Percentiles rank a stretch among this genome's conserved stretches.
Conservation (phyloP, 176 grass and related monocot genomes). For the Juncus inflexus region DNA sequence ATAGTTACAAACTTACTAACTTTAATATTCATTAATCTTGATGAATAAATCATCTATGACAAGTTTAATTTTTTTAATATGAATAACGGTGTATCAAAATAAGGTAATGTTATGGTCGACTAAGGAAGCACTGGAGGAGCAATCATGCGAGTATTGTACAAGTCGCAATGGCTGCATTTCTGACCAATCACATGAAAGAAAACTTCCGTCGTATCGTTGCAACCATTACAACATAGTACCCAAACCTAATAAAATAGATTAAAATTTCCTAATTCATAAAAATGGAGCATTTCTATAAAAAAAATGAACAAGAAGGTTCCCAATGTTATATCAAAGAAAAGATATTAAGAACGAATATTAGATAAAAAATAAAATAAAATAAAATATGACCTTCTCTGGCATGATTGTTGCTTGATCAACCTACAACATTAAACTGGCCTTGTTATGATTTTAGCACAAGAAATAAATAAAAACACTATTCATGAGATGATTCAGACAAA, state of each 20-base stretch:
- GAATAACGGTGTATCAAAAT: too few species aligned
- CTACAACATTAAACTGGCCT: conserved; percentile 19
- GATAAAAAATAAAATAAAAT: neutral
- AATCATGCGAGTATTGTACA: conserved; percentile 65
- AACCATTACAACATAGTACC: conserved; percentile 84
- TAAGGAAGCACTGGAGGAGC: conserved; percentile 45
- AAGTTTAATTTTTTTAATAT: too few species aligned
- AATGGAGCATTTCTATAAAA: too few species aligned
- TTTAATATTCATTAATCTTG: too few species aligned
- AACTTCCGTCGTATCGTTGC: conserved; percentile 69
- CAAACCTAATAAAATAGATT: conserved; percentile 49
- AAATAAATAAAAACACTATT: too few species aligned
- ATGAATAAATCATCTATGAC: too few species aligned
- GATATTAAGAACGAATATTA: neutral
- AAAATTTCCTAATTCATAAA: neutral
- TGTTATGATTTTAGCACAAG: neutral
- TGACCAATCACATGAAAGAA: conserved; percentile 49
- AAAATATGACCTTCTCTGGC: conserved; percentile 45
- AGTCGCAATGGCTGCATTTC: conserved; percentile 75
- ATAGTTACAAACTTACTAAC: too few species aligned
- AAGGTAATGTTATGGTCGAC: neutral
- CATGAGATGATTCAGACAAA: neutral
- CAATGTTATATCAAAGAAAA: too few species aligned
- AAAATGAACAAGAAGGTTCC: too few species aligned
- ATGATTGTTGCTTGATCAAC: conserved; percentile 50